Evolutionary conservation across 2,329 filamentous ascomycete genomes (phyloP).

Genomic region (Aspergillus latus): DNA sequence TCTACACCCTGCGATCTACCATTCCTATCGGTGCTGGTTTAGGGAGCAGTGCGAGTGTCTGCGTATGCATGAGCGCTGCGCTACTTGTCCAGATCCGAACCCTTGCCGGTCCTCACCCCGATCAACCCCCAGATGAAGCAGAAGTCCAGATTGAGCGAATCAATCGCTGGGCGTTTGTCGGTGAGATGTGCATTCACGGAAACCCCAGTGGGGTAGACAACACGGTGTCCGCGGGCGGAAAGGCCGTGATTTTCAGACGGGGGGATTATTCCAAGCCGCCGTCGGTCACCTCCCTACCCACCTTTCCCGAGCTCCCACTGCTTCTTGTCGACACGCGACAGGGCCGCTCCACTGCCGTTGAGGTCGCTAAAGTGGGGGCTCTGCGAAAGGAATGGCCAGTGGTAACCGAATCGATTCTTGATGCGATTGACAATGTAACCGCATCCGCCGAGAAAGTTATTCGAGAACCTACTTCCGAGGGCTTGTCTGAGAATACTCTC

Average conservation of each 20-base stretch:
- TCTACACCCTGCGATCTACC: slow-evolving; percentile 89
- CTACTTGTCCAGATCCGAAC: slow-evolving; percentile 85
- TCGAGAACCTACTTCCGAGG: slow-evolving; percentile 65
- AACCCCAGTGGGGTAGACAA: slow-evolving; percentile 97
- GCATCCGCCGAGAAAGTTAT: slow-evolving; percentile 58
- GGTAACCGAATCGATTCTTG: slow-evolving; percentile 76
- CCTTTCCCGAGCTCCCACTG: slow-evolving; percentile 88
- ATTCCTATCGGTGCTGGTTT: slow-evolving; percentile 90
- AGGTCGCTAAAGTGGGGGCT: slow-evolving; percentile 81
- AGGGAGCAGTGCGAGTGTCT: slow-evolving; percentile 91
- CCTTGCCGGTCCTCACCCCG: slow-evolving; percentile 83
- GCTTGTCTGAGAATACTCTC: slow-evolving; percentile 62
- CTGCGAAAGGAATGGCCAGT: slow-evolving; percentile 71
- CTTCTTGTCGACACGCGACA: slow-evolving; percentile 88
- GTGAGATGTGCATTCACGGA: slow-evolving; percentile 95
- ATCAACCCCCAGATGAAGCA: slow-evolving; percentile 86
- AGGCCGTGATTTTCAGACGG: slow-evolving; percentile 87
- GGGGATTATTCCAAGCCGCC: slow-evolving; percentile 76
- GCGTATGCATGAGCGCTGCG: slow-evolving; percentile 81
- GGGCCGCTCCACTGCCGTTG: slow-evolving; percentile 76
- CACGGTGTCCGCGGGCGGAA: slow-evolving; percentile 89
- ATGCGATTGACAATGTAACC: slow-evolving; percentile 72
- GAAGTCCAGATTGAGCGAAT: slow-evolving; percentile 88
- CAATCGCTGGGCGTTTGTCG: slow-evolving; percentile 96
- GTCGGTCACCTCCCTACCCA: slow-evolving; percentile 70